Conservation (phyloP, 1,139 yeast species). For the Wickerhamomyces sp. region DNA sequence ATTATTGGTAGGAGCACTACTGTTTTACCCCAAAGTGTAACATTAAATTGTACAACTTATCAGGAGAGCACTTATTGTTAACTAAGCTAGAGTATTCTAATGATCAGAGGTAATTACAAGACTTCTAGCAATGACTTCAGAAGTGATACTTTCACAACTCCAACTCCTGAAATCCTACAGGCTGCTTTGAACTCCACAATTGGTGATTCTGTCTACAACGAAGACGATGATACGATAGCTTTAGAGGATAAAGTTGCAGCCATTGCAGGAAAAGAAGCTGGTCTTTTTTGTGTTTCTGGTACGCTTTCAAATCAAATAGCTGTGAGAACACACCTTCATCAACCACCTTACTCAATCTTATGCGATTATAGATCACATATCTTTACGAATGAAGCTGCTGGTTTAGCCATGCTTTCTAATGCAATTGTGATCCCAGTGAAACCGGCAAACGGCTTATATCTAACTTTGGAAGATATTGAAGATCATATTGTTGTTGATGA, state of each 20-base stretch:
- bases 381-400: slow-evolving; percentile 73
- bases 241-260: slow-evolving; percentile 56
- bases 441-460: slow-evolving; percentile 58
- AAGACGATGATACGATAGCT: slow-evolving; percentile 57
- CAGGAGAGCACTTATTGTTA: too few species aligned
- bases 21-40: too few species aligned
- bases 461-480: slow-evolving; percentile 67
- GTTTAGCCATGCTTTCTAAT: slow-evolving; percentile 75
- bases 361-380: slow-evolving; percentile 78
- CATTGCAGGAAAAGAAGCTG: slow-evolving; percentile 67
- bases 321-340: slow-evolving; percentile 58
- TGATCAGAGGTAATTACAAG: slow-evolving; percentile 15
- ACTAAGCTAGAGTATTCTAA: too few species aligned
- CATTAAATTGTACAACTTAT: too few species aligned
- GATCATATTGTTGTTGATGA: slow-evolving; percentile 55
- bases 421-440: slow-evolving; percentile 74
- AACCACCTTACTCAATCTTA: slow-evolving; percentile 73
- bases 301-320: slow-evolving; percentile 80
- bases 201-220: slow-evolving; percentile 87
- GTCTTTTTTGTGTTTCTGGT: slow-evolving; percentile 70
- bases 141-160: slow-evolving; percentile 92
- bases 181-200: slow-evolving; percentile 54
- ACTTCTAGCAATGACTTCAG: slow-evolving; percentile 55
- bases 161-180: slow-evolving; percentile 67
- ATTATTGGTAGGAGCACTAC: too few species aligned